Evolutionary conservation across 257 asterid species (phyloP).

Genomic region (Solanum tacnaense): DNA sequence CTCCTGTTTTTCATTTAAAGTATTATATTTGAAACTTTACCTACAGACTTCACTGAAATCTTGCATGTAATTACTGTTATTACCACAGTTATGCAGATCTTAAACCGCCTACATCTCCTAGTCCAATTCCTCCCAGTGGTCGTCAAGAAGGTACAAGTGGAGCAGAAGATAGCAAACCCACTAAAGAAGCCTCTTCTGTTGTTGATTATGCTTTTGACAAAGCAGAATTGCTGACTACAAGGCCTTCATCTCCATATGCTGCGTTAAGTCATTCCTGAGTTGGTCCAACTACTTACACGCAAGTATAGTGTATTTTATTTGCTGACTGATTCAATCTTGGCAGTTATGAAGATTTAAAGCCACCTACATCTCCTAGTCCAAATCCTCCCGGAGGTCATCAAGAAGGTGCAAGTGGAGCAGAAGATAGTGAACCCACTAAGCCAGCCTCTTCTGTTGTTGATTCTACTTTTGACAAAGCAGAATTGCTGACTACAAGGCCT

Average conservation of each 20-base stretch:
- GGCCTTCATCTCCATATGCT: slow-evolving; percentile 18
- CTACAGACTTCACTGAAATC: not conserved
- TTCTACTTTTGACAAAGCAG: not conserved
- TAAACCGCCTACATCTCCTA: slow-evolving; percentile 18
- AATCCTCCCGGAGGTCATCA: slow-evolving; percentile 3
- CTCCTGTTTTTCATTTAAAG: not conserved
- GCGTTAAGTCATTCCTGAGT: slow-evolving; percentile 3
- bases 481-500: not conserved
- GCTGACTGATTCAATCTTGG: slow-evolving; percentile 3
- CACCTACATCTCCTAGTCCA: slow-evolving; percentile 19
- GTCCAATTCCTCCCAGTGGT: slow-evolving; percentile 10
- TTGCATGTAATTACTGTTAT: not conserved
- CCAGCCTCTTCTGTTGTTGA: not conserved
- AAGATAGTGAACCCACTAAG: not conserved
- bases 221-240: not conserved
- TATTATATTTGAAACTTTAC: not conserved
- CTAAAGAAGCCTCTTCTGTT: not conserved
- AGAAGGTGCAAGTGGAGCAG: not conserved
- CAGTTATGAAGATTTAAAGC: slow-evolving; percentile 16
- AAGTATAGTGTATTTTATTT: not conserved
- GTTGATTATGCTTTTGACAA: not conserved
- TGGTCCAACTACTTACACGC: not conserved
- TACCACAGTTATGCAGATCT: slow-evolving; percentile 14
- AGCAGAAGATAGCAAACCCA: not conserved
- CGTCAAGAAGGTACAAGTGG: not conserved